A percentile compares a stretch with the other conserved stretches of the same genome.
Evolutionary conservation across 31 red algal genomes (phyloP).

Genomic region (Pterothamnion heteromorphum): DNA sequence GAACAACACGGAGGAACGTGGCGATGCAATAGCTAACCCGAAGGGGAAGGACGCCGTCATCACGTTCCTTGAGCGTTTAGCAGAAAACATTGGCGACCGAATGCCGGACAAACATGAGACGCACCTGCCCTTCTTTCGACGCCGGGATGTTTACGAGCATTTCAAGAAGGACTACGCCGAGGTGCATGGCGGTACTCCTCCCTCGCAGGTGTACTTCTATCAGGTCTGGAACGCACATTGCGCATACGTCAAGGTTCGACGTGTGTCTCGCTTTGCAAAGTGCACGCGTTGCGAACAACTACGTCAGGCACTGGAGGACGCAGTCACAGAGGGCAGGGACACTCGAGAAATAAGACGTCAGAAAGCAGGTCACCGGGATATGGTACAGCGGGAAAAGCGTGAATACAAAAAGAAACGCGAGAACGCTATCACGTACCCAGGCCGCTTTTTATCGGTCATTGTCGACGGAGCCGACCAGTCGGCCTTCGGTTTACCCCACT

Average conservation of each 20-base stretch:
- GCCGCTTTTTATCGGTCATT: neutral
- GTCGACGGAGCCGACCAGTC: conserved; percentile 23
- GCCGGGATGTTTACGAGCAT: neutral
- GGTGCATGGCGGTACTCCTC: neutral
- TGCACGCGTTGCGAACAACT: neutral
- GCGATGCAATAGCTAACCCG: no score
- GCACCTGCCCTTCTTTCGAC: neutral
- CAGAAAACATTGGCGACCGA: neutral
- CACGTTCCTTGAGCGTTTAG: neutral
- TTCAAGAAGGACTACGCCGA: neutral
- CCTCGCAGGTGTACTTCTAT: neutral
- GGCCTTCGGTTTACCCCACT: neutral
- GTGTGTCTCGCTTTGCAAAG: neutral
- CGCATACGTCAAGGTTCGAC: neutral
- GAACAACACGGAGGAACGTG: neutral
- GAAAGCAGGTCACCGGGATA: neutral
- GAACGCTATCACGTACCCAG: neutral
- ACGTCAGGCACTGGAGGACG: neutral
- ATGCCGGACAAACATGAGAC: neutral
- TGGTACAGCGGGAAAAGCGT: neutral
- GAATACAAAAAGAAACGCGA: neutral
- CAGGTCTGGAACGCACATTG: neutral
- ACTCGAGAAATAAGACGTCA: neutral
- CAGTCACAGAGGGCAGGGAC: neutral
- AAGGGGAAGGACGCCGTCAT: neutral